Conservation (phyloP, 108 stramenopile genomes). For the Nitzschia sp. region DNA sequence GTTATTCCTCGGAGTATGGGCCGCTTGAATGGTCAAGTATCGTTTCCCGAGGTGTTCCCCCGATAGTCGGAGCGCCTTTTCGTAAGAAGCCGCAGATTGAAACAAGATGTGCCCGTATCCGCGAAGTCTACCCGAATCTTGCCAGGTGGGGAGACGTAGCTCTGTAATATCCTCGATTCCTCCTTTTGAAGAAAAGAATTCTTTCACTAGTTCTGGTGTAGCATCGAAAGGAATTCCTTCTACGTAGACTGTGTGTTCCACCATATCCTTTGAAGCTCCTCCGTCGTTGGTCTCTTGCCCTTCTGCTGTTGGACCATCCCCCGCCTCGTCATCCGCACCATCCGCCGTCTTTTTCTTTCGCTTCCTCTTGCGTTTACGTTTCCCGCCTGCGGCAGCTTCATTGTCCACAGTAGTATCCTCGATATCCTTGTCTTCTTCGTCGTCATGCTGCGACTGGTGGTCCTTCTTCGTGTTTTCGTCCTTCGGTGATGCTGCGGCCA, state of each 20-base stretch:
- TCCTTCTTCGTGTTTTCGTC: no score
- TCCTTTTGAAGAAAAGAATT: conserved; percentile 62
- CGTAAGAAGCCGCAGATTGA: conserved; percentile 39
- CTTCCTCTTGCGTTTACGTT: conserved; percentile 77
- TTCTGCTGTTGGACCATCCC: not conserved
- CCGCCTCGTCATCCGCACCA: conserved; percentile 10
- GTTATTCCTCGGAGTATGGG: conserved; percentile 47
- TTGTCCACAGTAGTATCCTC: conserved; percentile 24
- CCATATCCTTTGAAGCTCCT: conserved; percentile 9
- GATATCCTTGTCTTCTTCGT: conserved; percentile 12
- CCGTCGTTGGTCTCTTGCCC: not conserved
- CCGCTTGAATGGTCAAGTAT: conserved; percentile 76
- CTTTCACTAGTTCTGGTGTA: conserved; percentile 64
- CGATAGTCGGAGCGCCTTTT: conserved; percentile 64
- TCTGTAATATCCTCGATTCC: conserved; percentile 61
- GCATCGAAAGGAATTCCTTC: conserved; percentile 90
- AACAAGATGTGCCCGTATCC: conserved; percentile 96
- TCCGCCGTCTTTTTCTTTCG: conserved; percentile 44
- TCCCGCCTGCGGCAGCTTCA: conserved; percentile 27
- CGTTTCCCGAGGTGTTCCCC: conserved; percentile 76
- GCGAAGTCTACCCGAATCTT: conserved; percentile 90
- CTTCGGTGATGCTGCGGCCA: no score
- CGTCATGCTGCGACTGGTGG: no score
- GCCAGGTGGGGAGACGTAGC: conserved; percentile 89
- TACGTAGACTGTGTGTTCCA: conserved; percentile 83